phyloP scores from a whole-genome alignment of 2,329 filamentous ascomycete genomes.

The Xylaria sp. region DNA sequence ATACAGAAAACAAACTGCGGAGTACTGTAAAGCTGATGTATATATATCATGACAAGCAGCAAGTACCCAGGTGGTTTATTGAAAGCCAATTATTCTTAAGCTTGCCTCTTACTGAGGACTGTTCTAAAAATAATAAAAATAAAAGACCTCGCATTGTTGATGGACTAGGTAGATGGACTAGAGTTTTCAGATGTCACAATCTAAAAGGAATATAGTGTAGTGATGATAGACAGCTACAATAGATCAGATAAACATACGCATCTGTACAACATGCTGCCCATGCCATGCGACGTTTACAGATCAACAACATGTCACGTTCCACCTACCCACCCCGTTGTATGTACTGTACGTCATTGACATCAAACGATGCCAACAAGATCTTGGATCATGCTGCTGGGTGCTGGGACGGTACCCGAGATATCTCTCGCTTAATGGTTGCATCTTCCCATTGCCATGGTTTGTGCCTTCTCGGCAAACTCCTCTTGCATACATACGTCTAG shows the following conservation, averaged over 20 bases:
- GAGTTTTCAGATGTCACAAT: not conserved
- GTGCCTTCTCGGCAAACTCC: not conserved
- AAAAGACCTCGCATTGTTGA: no score
- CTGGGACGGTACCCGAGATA: not conserved
- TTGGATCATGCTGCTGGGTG: not conserved
- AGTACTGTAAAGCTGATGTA: no score
- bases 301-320: slow-evolving; percentile 7
- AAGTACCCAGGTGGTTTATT: no score
- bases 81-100: no score
- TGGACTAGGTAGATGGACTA: no score
- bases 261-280: slow-evolving; percentile 2
- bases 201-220: not conserved
- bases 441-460: slow-evolving; percentile 11
- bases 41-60: no score
- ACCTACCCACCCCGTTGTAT: not conserved
- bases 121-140: no score
- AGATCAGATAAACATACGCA: not conserved
- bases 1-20: not conserved
- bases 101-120: no score
- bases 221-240: no score
- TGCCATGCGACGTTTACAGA: not conserved
- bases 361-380: not conserved
- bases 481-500: not conserved
- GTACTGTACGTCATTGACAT: slow-evolving; percentile 15
- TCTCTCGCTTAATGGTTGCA: slow-evolving; percentile 3